Evolutionary conservation across 352 stramenopile species (phyloP).

Genomic region (Globisporangium irregulare): DNA sequence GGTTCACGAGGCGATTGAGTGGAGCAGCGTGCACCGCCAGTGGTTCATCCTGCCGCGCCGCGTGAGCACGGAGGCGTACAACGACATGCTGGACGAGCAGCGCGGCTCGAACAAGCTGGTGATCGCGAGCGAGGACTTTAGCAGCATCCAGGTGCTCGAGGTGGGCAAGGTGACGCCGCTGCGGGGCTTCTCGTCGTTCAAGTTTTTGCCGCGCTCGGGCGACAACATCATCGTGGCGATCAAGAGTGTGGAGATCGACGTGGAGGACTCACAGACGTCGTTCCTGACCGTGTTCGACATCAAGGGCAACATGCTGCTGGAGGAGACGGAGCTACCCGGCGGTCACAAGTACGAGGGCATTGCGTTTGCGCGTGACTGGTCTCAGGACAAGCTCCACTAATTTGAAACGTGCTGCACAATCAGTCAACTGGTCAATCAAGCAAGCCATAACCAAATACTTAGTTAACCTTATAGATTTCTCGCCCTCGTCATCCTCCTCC

Average conservation of each 20-base stretch:
- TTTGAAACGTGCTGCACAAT: slow-evolving; percentile 5
- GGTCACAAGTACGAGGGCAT: slow-evolving; percentile 93
- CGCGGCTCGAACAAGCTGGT: slow-evolving; percentile 89
- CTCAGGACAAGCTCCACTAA: slow-evolving; percentile 24
- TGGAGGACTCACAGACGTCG: slow-evolving; percentile 88
- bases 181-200: slow-evolving; percentile 93
- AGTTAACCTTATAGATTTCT: slow-evolving; percentile 13
- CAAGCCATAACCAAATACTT: slow-evolving; percentile 2
- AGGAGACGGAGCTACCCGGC: slow-evolving; percentile 89
- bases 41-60: slow-evolving; percentile 98
- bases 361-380: slow-evolving; percentile 88
- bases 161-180: slow-evolving; percentile 83
- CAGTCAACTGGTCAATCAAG: neutral
- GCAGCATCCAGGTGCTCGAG: slow-evolving; percentile 69
- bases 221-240: slow-evolving; percentile 91
- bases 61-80: slow-evolving; percentile 93
- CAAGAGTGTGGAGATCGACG: slow-evolving; percentile 92
- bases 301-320: slow-evolving; percentile 86
- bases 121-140: slow-evolving; percentile 90
- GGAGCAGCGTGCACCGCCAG: slow-evolving; percentile 91
- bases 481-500: neutral
- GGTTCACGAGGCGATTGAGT: slow-evolving; percentile 98
- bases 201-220: slow-evolving; percentile 90
- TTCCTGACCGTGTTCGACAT: slow-evolving; percentile 93
- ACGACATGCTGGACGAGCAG: slow-evolving; percentile 95